These are phyloP conservation scores for Globisporangium solare DNA, from an alignment of 352 stramenopile genomes.

Conservation along the genomic window DNA sequence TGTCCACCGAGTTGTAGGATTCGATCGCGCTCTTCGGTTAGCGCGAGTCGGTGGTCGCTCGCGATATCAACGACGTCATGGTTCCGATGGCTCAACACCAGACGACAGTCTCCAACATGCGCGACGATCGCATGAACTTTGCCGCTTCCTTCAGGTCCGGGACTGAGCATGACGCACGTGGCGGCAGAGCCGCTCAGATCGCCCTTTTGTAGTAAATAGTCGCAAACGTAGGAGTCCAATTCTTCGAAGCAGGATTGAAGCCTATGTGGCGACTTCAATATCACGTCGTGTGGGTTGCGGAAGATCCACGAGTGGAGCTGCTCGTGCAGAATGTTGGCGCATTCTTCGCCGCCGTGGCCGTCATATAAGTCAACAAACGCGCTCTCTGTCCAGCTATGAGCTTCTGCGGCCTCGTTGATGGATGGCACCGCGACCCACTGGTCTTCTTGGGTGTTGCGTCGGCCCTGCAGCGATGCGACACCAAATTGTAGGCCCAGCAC, in stretches of 20 bases:
- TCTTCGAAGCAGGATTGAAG: conserved; percentile 53
- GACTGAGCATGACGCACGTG: conserved; percentile 50
- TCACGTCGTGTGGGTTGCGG: conserved; percentile 21
- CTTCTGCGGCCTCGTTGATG: conserved; percentile 15
- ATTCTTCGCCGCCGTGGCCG: conserved; percentile 74
- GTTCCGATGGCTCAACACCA: conserved; percentile 44
- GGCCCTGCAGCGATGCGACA: conserved; percentile 51
- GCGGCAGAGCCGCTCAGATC: conserved; percentile 78
- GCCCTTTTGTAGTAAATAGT: conserved; percentile 65
- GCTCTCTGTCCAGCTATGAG: conserved; percentile 14
- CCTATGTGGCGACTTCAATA: conserved; percentile 13
- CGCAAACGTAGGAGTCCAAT: conserved; percentile 63
- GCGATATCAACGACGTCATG: conserved; percentile 48
- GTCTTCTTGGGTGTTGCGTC: conserved; percentile 75
- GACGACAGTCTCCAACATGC: conserved; percentile 75
- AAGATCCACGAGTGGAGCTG: conserved; percentile 73
- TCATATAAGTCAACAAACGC: conserved; percentile 81
- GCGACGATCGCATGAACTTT: conserved; percentile 35
- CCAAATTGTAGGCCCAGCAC: conserved; percentile 33
- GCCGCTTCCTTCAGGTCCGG: background rate
- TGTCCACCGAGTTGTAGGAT: conserved; percentile 50
- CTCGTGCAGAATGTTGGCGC: conserved; percentile 65
- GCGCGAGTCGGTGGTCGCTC: conserved; percentile 59
- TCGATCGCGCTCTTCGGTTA: conserved; percentile 38
- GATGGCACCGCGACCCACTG: conserved; percentile 53